A percentile compares a stretch with the other conserved stretches of the same genome.
These are phyloP conservation scores for Acacia crassicarpa DNA, from an alignment of 306 rosid species.

Conservation along the genomic window DNA sequence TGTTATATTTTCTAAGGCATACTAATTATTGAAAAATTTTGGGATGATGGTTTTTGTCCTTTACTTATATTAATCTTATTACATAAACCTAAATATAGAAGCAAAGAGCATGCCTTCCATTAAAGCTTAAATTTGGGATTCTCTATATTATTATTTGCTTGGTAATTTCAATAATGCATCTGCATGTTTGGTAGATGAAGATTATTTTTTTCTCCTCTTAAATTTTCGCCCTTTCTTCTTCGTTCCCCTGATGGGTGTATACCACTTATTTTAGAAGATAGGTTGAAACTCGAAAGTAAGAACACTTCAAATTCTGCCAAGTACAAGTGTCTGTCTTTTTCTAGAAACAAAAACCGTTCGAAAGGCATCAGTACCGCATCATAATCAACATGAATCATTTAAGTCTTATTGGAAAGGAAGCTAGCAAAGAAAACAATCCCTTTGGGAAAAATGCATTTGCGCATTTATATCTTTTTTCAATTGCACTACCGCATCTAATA, in stretches of 20 bases:
- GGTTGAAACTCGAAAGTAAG: background rate
- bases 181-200: background rate
- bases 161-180: background rate
- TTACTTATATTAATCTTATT: background rate
- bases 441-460: background rate
- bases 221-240: background rate
- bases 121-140: background rate
- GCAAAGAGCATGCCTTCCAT: background rate
- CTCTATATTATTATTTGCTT: background rate
- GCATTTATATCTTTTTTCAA: background rate
- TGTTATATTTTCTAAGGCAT: background rate
- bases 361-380: background rate
- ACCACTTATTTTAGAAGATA: too few relatives aligned
- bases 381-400: background rate
- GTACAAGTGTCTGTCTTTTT: background rate
- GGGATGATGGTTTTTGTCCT: conserved; percentile 1
- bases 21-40: background rate
- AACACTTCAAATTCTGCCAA: background rate
- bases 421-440: background rate
- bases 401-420: background rate
- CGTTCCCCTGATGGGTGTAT: background rate
- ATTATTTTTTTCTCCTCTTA: background rate
- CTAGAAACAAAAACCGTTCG: background rate
- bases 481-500: background rate
- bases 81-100: background rate